Conservation (phyloP, 2,329 filamentous ascomycete genomes). For the Camillea tinctor region DNA sequence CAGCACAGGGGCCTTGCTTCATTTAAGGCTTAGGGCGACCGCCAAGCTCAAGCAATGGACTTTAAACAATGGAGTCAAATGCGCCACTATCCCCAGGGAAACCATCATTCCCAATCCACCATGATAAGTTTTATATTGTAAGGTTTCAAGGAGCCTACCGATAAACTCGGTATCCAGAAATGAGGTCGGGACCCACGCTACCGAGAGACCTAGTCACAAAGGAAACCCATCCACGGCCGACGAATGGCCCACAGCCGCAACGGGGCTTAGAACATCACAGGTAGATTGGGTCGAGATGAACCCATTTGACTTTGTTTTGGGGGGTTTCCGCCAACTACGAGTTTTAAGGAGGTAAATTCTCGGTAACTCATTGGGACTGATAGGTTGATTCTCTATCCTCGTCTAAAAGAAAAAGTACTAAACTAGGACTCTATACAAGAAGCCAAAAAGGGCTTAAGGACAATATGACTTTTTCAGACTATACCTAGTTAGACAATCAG, state of each 20-base stretch:
- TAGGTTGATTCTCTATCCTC: background rate
- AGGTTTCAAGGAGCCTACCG: constrained; percentile 29
- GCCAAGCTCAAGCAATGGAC: constrained; percentile 21
- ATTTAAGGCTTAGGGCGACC: constrained; percentile 26
- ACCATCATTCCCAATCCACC: constrained; percentile 27
- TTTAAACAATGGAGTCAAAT: too few species aligned
- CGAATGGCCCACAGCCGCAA: background rate
- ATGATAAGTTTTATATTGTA: constrained; percentile 37
- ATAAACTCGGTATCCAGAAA: constrained; percentile 1
- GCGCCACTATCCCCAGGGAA: constrained; percentile 33
- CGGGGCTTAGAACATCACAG: constrained; percentile 7
- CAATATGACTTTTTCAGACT: too few species aligned
- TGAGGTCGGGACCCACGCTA: background rate
- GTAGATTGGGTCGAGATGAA: constrained; percentile 38
- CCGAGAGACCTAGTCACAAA: background rate
- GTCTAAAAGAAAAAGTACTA: background rate
- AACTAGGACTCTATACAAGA: too few species aligned
- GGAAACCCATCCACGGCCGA: background rate
- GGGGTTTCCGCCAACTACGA: constrained; percentile 31
- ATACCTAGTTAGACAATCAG: too few species aligned
- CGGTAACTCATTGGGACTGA: background rate
- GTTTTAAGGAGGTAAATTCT: background rate
- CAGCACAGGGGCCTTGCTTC: constrained; percentile 29
- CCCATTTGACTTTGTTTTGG: constrained; percentile 32
- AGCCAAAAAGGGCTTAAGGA: too few species aligned